Base-by-base conservation (phyloP, 768 basidiomycete species). In the Asterophora parasitica region DNA sequence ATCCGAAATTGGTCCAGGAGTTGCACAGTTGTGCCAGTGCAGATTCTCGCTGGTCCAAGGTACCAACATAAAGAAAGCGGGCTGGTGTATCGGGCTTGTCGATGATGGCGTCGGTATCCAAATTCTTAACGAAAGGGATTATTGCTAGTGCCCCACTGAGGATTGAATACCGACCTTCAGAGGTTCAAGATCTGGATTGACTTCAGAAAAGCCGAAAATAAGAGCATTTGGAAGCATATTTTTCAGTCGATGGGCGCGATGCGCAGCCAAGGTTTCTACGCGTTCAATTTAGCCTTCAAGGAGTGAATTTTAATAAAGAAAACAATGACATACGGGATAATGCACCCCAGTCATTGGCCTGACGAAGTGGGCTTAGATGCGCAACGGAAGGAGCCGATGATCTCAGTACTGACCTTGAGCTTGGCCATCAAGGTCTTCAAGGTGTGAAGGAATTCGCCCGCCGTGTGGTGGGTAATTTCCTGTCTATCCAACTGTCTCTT, bases 401-500 rank as follows among this genome's bases (percentile, higher is more conserved):
- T 45, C 4, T 10, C 4, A 9, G n/a, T 46, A 49, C 49, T 39
- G 41, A 78, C 82, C 71, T 83, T 83, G 33, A 83, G 55, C 48
- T 83, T 84, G 5, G 82, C 82, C 82, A 83, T 83, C 37, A 83
- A 51, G 0, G 78, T 79, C 59, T 83, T 83, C 57, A 84, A 64
- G 2, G 73, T 67, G 32, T 75, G 72, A 4, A 83, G 62, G 53
- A 83, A 83, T 48, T 77, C 71, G 13, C 75, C 76, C 0, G 77
- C 82, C 0, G 71, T 65, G 0, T 58, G 62, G 54, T 83, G 80
- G 0, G 80, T 78, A 0, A 74, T 46, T 2, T 55, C 49, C 49
- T 82, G 79, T 37, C 67, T 64, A 49, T 82, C 76, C 4, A 84
- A 58, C 2, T 64, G 63, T 42, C 61, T 64, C 51, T 76, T 79